Base-by-base conservation (phyloP, 2,329 filamentous ascomycete genomes). In the Aspergillus hortae region DNA sequence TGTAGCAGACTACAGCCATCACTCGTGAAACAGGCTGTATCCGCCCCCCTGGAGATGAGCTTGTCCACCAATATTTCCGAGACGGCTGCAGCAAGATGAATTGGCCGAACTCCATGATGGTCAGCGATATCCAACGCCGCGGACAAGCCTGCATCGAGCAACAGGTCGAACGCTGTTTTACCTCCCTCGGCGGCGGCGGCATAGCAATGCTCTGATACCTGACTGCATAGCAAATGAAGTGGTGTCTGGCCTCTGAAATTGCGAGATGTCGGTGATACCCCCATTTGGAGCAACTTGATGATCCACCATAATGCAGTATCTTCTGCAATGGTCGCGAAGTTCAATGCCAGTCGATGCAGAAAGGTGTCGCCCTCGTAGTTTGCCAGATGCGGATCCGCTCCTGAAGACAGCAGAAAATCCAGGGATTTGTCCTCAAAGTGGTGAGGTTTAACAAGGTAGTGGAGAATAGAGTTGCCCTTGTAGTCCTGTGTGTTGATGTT, bases 1-100 rank as follows among this genome's bases (percentile, higher is more conserved):
- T 63, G 61, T 14, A 63, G 42, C 17, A 62, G n/a, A 25, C 53
- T 62, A 5, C 53, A 49, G 12, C 56, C 56, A 25, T 63, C 57
- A 7, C 48, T 56, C 2, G 59, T 61, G 12, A 15, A 38, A 11
- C 30, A 23, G 11, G 54, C 54, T 2, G 47, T 25, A 42, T 55
- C 54, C 10, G 60, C 55, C n/a, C 60, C 61, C 4, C 48, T 33
- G 6, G n/a, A 15, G 9, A 63, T 58, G 2, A 62, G 38, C 36
- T 53, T 58, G 10, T 35, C 50, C 12, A 59, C 52, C 21, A 60
- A 38, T 7, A 40, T 41, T 44, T 59, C 57, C 0, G 59, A 60
- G 11, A 47, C 38, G 3, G 57, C 51, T 3, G 52, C 56, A 25
- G 59, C 59, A 12, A 61, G 51, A 21, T 61, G 61, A 11, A 63